Conservation (phyloP, 371 early-diverging fungal species). For the Sporodiniella umbellata region DNA sequence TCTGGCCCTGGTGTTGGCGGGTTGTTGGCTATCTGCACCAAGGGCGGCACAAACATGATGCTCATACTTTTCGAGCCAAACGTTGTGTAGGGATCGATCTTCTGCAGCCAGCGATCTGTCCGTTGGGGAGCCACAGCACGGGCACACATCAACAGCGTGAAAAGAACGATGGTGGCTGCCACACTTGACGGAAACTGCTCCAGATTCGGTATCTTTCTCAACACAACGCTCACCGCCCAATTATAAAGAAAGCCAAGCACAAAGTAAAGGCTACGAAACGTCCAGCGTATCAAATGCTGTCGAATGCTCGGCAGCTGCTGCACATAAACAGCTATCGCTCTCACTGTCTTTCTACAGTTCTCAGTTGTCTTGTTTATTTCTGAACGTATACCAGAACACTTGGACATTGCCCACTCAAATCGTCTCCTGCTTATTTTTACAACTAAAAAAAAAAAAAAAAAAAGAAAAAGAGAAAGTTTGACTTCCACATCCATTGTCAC, state of each 20-base stretch:
- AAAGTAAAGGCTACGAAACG: slow-evolving; percentile 11
- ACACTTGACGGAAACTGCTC: slow-evolving; percentile 25
- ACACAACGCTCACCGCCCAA: slow-evolving; percentile 22
- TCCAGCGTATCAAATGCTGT: slow-evolving; percentile 12
- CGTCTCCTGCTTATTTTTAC: too few relatives aligned
- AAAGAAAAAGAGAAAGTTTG: too few relatives aligned
- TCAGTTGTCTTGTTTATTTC: too few relatives aligned
- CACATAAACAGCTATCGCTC: slow-evolving; percentile 15
- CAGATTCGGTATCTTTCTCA: slow-evolving; percentile 24
- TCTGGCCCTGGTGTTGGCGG: slow-evolving; percentile 21
- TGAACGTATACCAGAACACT: too few relatives aligned
- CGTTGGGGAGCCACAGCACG: slow-evolving; percentile 6
- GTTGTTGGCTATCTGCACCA: slow-evolving; percentile 16
- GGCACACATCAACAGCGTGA: slow-evolving; percentile 13
- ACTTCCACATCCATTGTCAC: too few relatives aligned
- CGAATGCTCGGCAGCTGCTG: slow-evolving; percentile 13
- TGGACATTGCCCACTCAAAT: too few relatives aligned
- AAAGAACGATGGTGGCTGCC: slow-evolving; percentile 29
- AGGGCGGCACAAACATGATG: slow-evolving; percentile 29
- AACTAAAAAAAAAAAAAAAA: too few relatives aligned
- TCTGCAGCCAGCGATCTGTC: slow-evolving; percentile 17
- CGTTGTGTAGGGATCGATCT: slow-evolving; percentile 22
- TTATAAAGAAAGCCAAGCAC: slow-evolving; percentile 12
- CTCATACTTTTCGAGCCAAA: slow-evolving; percentile 28
- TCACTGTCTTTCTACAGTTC: too few relatives aligned